Base-by-base conservation (phyloP, 768 basidiomycete species). In the Termitomyces sp. region DNA sequence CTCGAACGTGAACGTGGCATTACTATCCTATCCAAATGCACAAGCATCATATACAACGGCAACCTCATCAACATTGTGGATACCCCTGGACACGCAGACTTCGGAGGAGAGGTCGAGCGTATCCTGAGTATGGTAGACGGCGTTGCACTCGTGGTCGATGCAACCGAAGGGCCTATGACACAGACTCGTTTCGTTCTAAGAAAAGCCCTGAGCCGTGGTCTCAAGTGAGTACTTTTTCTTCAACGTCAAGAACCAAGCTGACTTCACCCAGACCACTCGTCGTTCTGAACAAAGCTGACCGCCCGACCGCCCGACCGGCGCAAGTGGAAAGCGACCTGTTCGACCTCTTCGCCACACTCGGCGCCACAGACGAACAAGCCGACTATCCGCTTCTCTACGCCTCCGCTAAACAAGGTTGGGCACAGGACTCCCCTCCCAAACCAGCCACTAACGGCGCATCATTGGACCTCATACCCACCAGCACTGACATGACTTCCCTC, bases 11-110 rank as follows among this genome's bases (percentile, higher is more conserved):
- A 84, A 60, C 79, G 84, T 3, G 83, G 84, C 9, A 85, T 85
- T 55, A 84, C 84, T 16, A 85, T 85, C 58, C 75, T 84, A 48
- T 82, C 81, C 0, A 84, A 84, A 60, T 82, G 81, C 69, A 83
- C 83, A 2, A 81, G 78, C 50, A 76, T 82, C 20, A 72, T 71
- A 46, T 83, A 81, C 66, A 73, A 78, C 42, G 73, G 75, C 2
- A 78, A 77, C 63, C 71, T 79, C 4, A 81, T 83, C 61, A 85
- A 84, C 55, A 81, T 85, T 60, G 79, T 84, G 59, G 84, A 85
- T 63, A 85, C 84, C 0, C 84, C 83, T 0, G 83, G 84, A 54
- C 84, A 85, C 67, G 83, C 82, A 7, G 84, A 85, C 63, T 84
- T 85, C 69, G 83, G 82, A 36, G 83, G 83, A 57, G 84, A 85